Evolutionary conservation across 768 basidiomycete species (phyloP).

Genomic region (Podaxis mareebaensis): DNA sequence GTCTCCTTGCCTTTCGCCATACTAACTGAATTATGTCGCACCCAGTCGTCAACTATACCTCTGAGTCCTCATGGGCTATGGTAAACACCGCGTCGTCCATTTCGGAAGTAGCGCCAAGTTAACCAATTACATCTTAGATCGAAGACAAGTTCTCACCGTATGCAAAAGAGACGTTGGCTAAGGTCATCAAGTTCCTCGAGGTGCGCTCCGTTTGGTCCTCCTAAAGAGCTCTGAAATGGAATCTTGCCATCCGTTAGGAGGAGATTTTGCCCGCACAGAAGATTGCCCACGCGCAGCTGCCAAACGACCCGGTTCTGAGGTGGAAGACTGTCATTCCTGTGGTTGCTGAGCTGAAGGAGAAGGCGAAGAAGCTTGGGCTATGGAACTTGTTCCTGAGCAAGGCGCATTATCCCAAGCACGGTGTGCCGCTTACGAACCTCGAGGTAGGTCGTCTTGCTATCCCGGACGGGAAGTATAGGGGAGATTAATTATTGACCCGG

Average conservation of each 20-base stretch:
- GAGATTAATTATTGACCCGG: neutral
- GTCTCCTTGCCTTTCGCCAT: neutral
- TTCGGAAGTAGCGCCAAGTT: neutral
- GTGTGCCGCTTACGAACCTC: conserved; percentile 88
- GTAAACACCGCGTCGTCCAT: conserved; percentile 35
- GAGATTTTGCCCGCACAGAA: conserved; percentile 82
- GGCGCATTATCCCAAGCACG: conserved; percentile 86
- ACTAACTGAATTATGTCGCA: conserved; percentile 53
- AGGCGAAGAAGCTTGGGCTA: conserved; percentile 85
- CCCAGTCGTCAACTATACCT: conserved; percentile 76
- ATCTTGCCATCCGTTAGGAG: conserved; percentile 49
- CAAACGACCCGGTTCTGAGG: conserved; percentile 66
- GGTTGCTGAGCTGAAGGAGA: conserved; percentile 80
- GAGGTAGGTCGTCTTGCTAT: conserved; percentile 56
- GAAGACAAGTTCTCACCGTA: conserved; percentile 92
- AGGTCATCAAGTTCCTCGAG: conserved; percentile 83
- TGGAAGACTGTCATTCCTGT: conserved; percentile 87
- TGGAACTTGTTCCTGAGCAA: conserved; percentile 99
- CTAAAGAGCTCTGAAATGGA: neutral
- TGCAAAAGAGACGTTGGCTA: conserved; percentile 84
- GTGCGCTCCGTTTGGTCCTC: conserved; percentile 37
- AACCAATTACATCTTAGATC: conserved; percentile 43
- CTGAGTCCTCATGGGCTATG: conserved; percentile 85
- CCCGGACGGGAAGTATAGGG: neutral
- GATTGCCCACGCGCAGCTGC: conserved; percentile 81